Evolutionary conservation across 179 eudicot genomes (phyloP).

Genomic region (Gypsophila paniculata): DNA sequence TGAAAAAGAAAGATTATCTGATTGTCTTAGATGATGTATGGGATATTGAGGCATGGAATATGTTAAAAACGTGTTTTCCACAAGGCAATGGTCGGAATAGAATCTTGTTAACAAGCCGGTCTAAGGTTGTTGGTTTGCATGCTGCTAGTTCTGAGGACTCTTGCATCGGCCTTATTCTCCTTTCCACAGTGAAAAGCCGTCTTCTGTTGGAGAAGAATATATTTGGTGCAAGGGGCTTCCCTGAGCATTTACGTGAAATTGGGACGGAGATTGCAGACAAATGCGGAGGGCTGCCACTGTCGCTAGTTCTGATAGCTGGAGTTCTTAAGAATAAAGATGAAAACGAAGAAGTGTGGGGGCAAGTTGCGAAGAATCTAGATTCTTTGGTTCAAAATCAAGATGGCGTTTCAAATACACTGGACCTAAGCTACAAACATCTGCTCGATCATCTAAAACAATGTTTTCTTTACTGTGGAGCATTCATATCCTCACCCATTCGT

Average conservation of each 20-base stretch:
- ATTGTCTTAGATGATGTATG: conserved; percentile 13
- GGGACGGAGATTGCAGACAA: conserved; percentile 2
- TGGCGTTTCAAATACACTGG: background rate
- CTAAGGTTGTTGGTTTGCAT: background rate
- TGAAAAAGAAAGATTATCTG: conserved; percentile 8
- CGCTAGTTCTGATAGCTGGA: conserved; percentile 13
- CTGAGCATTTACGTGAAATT: background rate
- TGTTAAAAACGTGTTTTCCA: conserved; percentile 7
- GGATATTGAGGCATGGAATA: conserved; percentile 8
- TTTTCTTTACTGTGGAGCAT: conserved; percentile 17
- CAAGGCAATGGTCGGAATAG: background rate
- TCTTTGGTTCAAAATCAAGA: conserved; percentile 10
- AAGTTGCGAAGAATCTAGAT: background rate
- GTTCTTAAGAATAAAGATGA: conserved; percentile 1
- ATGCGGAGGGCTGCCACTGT: conserved; percentile 6
- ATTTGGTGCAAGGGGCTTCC: conserved; percentile 7
- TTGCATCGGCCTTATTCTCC: too few species aligned
- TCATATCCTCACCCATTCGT: too few species aligned
- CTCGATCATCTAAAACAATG: conserved; percentile 4
- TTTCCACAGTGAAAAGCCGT: conserved; percentile 8
- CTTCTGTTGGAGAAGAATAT: conserved; percentile 8
- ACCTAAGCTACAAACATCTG: conserved; percentile 11
- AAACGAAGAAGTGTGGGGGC: background rate
- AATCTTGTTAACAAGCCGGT: conserved; percentile 9
- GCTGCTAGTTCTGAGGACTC: too few species aligned